These are phyloP conservation scores for Teratosphaeria viscida DNA, from an alignment of 2,329 filamentous ascomycete species.

Conservation along the genomic window DNA sequence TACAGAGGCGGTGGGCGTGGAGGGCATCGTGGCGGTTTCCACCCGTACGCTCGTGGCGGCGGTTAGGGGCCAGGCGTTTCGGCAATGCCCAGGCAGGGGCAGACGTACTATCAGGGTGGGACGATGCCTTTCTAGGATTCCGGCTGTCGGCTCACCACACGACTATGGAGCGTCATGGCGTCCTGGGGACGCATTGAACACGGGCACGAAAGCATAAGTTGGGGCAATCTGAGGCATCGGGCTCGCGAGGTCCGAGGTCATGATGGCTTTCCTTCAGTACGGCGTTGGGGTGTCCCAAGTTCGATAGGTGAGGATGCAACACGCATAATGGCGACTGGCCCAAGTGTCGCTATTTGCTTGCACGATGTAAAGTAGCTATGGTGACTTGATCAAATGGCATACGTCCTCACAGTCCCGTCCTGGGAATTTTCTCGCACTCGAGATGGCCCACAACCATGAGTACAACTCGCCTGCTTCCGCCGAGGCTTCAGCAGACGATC, in stretches of 20 bases:
- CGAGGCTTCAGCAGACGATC: conserved; percentile 14
- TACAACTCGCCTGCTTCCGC: conserved; percentile 17
- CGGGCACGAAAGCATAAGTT: not conserved
- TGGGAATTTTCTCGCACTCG: not conserved
- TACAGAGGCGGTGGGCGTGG: conserved; percentile 83
- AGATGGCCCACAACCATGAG: not conserved
- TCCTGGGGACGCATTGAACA: not conserved
- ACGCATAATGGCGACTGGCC: not conserved
- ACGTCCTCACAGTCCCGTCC: not conserved
- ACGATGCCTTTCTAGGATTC: not conserved
- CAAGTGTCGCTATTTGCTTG: not conserved
- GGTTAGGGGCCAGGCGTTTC: conserved; percentile 3
- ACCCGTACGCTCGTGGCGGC: conserved; percentile 55
- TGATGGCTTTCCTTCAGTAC: not conserved
- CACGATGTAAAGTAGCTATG: not conserved
- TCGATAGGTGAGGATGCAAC: not conserved
- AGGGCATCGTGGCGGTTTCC: conserved; percentile 56
- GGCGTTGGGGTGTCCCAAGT: not conserved
- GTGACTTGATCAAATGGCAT: not conserved
- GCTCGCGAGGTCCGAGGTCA: not conserved
- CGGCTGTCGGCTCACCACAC: not conserved
- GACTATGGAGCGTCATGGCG: not conserved
- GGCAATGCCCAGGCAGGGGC: not conserved
- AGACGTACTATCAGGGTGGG: not conserved
- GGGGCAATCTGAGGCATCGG: not conserved